Evolutionary conservation across 352 stramenopile genomes (phyloP), one percentile per base, ranked within the genome.

Genomic region (Globisporangium paroecandrum): DNA sequence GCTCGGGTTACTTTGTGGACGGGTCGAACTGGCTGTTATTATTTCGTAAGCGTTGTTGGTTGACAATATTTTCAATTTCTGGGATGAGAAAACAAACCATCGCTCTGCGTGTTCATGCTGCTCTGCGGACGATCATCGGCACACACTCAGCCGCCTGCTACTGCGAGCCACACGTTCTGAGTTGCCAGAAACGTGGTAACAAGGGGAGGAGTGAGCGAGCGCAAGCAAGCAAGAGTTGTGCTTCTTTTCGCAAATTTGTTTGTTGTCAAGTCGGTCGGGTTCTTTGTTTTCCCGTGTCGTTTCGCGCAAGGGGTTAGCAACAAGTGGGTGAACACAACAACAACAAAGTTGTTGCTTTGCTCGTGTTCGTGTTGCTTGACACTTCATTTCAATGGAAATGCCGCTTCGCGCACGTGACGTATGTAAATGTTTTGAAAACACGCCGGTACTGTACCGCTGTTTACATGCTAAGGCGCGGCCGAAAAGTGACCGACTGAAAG

Each of bases 141-240:
- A 24, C 60, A 58, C 60, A 65, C 60, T 57, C 60, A 65, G 29
- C 60, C 43, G 24, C 41, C 36, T 38, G 13, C 24, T 10, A 7
- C 38, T 55, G 58, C 8, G 32, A 61, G 55, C 58, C 58, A 64
- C 58, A 64, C 58, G 24, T 54, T 51, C 58, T 51, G 58, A 54
- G 58, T 38, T 24, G 18, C 36, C 58, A 64, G 58, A 64, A 27
- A 64, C 36, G 58, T 64, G 58, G 58, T 55, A 51, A 64, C 12
- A 25, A 22, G 32, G 32, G 43, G 57, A 49, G 36, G 57, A 53
- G 57, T 36, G 7, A 38, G 22, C 43, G 18, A n/a, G 4, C 18
- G 13, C 12, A 43, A 43, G 36, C n/a, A n/a, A 29, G 29, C 29
- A 32, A 32, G 29, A 32, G 29, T 27, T 61, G 29, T n/a, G 12